Evolutionary conservation across 2,329 filamentous ascomycete genomes (phyloP), one percentile per base, ranked within the genome.

Genomic region (Diplodia corticola): DNA sequence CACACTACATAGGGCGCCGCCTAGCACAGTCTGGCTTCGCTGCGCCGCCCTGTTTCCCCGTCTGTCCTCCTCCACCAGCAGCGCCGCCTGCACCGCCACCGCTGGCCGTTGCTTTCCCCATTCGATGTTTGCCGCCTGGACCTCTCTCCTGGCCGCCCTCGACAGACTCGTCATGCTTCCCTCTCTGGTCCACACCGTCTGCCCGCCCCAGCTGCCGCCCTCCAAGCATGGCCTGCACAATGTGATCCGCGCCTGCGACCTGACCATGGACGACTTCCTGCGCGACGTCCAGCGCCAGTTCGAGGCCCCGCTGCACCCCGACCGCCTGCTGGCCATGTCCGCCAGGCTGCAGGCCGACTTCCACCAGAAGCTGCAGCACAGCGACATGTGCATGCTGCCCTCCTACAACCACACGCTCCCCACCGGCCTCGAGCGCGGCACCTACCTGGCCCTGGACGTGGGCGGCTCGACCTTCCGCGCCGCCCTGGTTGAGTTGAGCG

Each of bases 401-500:
- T 89, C 87, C 5, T 88, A 87, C 77, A 87, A 85, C 73, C 82
- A 88, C 72, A 84, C 83, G 20, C 78, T 89, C 5, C 87, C 87
- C 1, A 84, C 82, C 5, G 87, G 87, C 4, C 73, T 80, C 55
- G 87, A 89, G 74, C 80, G 76, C 57, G 87, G 87, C 9, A 86
- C 85, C 15, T 88, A 83, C 71, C 77, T 89, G 40, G 85, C 86
- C 5, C 78, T 89, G 67, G 87, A 89, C 71, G 85, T 89, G 22
- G 87, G 87, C 35, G 87, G 87, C n/a, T 89, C 87, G 17, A 89
- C 86, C 0, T 87, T 89, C 71, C 83, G 87, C 9, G 83, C 89
- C 46, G 87, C 86, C 28, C 75, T 89, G 68, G 83, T 89, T 33
- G 80, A 87, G 68, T 74, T 89, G 60, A 74, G 74, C 66, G 85